Base-by-base conservation (phyloP, 352 stramenopile species). In the Phytophthora vignae region DNA sequence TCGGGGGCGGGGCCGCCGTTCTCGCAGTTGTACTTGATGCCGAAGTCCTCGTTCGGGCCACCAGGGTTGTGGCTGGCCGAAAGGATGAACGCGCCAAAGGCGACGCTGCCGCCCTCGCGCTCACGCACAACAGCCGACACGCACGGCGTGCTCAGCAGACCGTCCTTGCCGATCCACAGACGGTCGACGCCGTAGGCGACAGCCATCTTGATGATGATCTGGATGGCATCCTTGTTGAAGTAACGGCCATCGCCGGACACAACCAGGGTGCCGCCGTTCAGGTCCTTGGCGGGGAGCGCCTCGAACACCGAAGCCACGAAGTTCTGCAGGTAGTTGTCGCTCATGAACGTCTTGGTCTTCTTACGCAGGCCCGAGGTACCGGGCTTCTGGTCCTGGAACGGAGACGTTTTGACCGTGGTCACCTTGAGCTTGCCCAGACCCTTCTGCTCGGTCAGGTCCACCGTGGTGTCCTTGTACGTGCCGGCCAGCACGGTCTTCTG, bases 321-420 rank as follows among this genome's bases (percentile, higher is more conserved):
- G 84, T 99, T 99, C 80, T 99, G 88, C 29, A 99, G 87, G 84
- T 99, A 99, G 78, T 99, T 93, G 64, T 93, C 81, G 52, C 96
- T 90, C 95, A 99, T 99, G 84, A 99, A 99, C 29, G 96, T 91
- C 79, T 98, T 99, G 4, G 98, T 99, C 90, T 99, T 99, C 87
- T 99, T 99, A 63, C 98, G 90, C 38, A 99, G 83, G 53, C 98
- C 98, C 29, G 94, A 99, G 14, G 98, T 99, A 58, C 98, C 98
- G 0, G 98, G 97, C 79, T 98, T 98, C 91, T 99, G 98, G 67
- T 97, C 97, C 50, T 91, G 73, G 76, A 99, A 99, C 31, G 97
- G 96, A 60, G 80, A 55, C 6, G 97, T 99, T 74, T 91, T 87
- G 33, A 97, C 78, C n/a, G 75, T 82, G 36, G 77, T 75, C 44